Evolutionary conservation across 129 eudicot species (phyloP).

Genomic region (Flaveria trinervia): DNA sequence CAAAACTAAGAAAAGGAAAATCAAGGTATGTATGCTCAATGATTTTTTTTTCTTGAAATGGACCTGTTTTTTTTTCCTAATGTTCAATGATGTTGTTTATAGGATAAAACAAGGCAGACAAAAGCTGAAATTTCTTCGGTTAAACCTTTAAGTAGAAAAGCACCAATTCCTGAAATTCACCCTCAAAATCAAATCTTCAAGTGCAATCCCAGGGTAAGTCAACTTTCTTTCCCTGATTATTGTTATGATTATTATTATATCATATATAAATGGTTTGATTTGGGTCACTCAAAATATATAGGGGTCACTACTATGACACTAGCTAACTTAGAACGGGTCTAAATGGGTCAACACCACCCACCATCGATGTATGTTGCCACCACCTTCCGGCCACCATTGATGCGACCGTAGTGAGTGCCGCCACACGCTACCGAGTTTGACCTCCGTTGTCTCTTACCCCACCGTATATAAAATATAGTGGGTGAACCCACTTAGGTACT

Average conservation of each 20-base stretch:
- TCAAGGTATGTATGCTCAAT: constrained; percentile 41
- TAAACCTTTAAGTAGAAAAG: constrained; percentile 27
- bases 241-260: not conserved
- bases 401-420: not conserved
- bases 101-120: constrained; percentile 44
- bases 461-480: not conserved
- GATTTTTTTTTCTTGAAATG: not conserved
- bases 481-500: not conserved
- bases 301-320: not conserved
- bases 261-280: not conserved
- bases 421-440: not conserved
- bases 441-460: not conserved
- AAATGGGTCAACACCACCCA: not conserved
- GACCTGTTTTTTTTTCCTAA: constrained; percentile 8
- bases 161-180: constrained; percentile 27
- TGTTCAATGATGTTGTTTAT: constrained; percentile 15
- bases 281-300: constrained; percentile 6
- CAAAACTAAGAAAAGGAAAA: constrained; percentile 30
- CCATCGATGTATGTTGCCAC: not conserved
- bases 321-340: not conserved
- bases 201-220: constrained; percentile 41
- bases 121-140: constrained; percentile 31
- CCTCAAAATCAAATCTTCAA: constrained; percentile 11
- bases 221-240: constrained; percentile 20
- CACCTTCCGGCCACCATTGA: not conserved